These are phyloP conservation scores for Alternaria brassicae DNA, from an alignment of 2,329 filamentous ascomycete species.

Conservation along the genomic window DNA sequence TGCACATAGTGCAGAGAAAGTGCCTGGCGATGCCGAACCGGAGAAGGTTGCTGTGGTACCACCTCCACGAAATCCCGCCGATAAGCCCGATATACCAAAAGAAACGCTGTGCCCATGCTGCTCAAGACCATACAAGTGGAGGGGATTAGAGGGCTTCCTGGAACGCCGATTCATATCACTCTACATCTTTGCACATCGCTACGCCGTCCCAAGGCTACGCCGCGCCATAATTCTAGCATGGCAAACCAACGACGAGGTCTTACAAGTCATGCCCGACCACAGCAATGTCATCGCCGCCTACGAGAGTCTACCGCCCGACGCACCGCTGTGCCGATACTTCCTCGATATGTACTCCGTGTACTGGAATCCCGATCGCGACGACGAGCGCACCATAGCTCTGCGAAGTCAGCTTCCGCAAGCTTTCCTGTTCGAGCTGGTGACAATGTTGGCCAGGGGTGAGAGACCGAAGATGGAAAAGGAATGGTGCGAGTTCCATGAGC, in stretches of 20 bases:
- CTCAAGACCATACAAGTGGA: slow-evolving; percentile 47
- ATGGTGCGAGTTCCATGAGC: slow-evolving; percentile 49
- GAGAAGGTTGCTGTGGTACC: slow-evolving; percentile 31
- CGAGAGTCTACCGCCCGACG: slow-evolving; percentile 38
- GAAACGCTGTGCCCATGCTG: slow-evolving; percentile 48
- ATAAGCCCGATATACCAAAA: slow-evolving; percentile 46
- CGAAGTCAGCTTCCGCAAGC: slow-evolving; percentile 45
- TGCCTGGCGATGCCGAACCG: slow-evolving; percentile 39
- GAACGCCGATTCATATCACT: slow-evolving; percentile 47
- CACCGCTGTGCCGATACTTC: slow-evolving; percentile 45
- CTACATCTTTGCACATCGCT: slow-evolving; percentile 44
- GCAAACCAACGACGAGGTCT: slow-evolving; percentile 47
- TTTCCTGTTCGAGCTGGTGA: slow-evolving; percentile 46
- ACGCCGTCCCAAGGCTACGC: slow-evolving; percentile 43
- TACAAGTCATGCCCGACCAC: slow-evolving; percentile 49
- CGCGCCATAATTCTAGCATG: slow-evolving; percentile 44
- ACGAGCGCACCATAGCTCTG: slow-evolving; percentile 39
- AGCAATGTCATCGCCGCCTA: slow-evolving; percentile 48
- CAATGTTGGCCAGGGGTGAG: slow-evolving; percentile 42
- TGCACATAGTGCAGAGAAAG: slow-evolving; percentile 37
- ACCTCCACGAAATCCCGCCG: slow-evolving; percentile 39
- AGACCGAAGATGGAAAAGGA: slow-evolving; percentile 47
- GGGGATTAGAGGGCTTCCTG: slow-evolving; percentile 47
- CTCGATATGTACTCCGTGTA: slow-evolving; percentile 49
- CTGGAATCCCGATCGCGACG: slow-evolving; percentile 47